A percentile compares a stretch with the other conserved stretches of the same genome.
Evolutionary conservation across 192 early-diverging fungal genomes (phyloP).

Genomic region (Gonapodya sp.): DNA sequence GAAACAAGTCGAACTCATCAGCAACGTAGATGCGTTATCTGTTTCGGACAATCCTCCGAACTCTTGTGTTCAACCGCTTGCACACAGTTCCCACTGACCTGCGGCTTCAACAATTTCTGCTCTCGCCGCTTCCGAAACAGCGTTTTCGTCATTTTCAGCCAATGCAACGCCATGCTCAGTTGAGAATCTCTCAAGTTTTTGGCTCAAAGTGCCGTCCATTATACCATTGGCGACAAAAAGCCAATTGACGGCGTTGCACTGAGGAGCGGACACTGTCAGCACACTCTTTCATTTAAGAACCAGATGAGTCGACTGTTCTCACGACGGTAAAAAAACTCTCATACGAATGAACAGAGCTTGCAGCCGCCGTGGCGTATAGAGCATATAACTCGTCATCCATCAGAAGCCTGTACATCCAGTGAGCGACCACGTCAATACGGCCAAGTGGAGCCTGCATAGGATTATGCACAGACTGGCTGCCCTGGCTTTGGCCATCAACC

Average conservation of each 20-base stretch:
- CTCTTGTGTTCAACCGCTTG: too few relatives aligned
- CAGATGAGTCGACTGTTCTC: constrained; percentile 30
- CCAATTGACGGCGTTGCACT: constrained; percentile 65
- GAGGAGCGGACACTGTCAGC: neutral
- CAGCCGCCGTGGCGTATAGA: constrained; percentile 24
- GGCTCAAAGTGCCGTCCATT: neutral
- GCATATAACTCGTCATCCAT: constrained; percentile 41
- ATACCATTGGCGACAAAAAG: constrained; percentile 56
- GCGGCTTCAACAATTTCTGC: neutral
- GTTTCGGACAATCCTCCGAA: too few relatives aligned
- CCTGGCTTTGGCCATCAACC: constrained; percentile 9
- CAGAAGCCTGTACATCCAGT: constrained; percentile 49
- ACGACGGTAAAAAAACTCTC: neutral
- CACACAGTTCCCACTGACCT: too few relatives aligned
- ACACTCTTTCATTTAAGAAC: too few relatives aligned
- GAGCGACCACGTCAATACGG: constrained; percentile 30
- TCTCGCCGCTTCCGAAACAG: neutral
- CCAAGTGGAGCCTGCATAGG: constrained; percentile 9
- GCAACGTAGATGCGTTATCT: too few relatives aligned
- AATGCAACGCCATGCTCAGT: too few relatives aligned
- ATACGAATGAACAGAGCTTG: neutral
- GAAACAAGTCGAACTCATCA: too few relatives aligned
- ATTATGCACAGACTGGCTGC: neutral
- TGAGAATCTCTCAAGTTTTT: neutral
- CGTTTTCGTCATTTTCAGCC: neutral